phyloP scores from a whole-genome alignment of 192 early-diverging fungal genomes.

The Coemansia sp. region DNA sequence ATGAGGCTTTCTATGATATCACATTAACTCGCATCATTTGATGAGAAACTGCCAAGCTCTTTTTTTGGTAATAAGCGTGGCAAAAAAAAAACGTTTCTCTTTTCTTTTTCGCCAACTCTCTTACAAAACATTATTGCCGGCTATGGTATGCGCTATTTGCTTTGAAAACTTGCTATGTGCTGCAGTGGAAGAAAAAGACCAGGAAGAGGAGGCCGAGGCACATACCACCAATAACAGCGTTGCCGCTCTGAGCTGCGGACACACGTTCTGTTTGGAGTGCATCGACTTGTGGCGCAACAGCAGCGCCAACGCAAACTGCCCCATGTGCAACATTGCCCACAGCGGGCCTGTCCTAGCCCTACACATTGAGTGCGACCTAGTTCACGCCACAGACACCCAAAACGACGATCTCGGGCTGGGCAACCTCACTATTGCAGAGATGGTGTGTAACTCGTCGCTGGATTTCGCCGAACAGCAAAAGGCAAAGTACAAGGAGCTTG shows the following conservation, averaged over 20 bases:
- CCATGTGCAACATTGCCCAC: neutral
- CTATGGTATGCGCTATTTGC: neutral
- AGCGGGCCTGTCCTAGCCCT: neutral
- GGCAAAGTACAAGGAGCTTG: neutral
- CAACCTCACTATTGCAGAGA: neutral
- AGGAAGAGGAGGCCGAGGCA: no score
- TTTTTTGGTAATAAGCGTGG: no score
- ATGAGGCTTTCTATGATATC: no score
- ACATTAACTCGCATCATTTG: neutral
- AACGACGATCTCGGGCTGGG: neutral
- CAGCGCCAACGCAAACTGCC: neutral
- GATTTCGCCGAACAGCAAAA: neutral
- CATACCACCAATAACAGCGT: neutral
- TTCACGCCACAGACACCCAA: neutral
- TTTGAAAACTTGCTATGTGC: neutral
- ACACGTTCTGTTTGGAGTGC: neutral
- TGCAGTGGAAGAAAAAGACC: neutral
- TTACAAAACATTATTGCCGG: neutral
- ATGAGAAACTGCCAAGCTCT: no score
- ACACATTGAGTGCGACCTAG: constrained; percentile 1
- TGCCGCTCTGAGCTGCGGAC: neutral
- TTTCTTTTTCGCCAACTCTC: neutral
- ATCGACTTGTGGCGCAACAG: neutral
- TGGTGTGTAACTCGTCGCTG: neutral
- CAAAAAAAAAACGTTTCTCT: neutral